These are phyloP conservation scores for Fusarium abutilonis DNA, from an alignment of 2,329 filamentous ascomycete species.

Conservation along the genomic window DNA sequence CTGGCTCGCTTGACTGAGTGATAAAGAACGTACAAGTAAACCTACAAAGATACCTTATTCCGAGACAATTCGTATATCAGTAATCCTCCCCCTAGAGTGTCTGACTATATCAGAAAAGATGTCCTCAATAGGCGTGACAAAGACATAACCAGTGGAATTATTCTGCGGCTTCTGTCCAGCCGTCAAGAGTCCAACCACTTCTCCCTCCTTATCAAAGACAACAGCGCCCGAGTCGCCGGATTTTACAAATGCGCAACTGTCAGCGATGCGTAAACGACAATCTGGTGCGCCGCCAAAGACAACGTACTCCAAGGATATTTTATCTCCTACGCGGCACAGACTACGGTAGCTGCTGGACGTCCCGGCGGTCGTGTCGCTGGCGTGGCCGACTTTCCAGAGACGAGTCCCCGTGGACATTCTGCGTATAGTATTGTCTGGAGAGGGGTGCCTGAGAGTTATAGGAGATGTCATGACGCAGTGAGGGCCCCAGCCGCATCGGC, in stretches of 20 bases:
- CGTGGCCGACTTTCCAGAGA: neutral
- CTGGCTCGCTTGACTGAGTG: too few relatives aligned
- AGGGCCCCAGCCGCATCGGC: neutral
- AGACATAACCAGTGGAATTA: neutral
- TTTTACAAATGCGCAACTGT: neutral
- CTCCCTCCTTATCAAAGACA: neutral
- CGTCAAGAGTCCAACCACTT: conserved; percentile 4
- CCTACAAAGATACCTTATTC: too few relatives aligned
- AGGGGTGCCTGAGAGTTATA: neutral
- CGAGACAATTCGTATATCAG: conserved; percentile 1
- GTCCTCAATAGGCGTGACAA: conserved; percentile 16
- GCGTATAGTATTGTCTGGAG: neutral
- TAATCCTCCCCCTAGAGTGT: neutral
- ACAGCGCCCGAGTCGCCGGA: conserved; percentile 8
- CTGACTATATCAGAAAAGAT: conserved; percentile 6
- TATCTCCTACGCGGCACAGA: neutral
- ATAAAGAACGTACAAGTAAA: too few relatives aligned
- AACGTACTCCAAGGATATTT: neutral
- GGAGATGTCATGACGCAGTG: neutral
- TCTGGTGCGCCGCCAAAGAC: neutral
- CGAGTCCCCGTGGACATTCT: neutral
- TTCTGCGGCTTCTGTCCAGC: conserved; percentile 1
- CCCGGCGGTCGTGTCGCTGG: neutral
- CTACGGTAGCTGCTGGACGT: neutral
- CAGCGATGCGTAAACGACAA: neutral